Evolutionary conservation across 169 alveolate genomes (phyloP), one percentile per base, ranked within the genome.

Genomic region (Ichthyophthirius multifiliis): DNA sequence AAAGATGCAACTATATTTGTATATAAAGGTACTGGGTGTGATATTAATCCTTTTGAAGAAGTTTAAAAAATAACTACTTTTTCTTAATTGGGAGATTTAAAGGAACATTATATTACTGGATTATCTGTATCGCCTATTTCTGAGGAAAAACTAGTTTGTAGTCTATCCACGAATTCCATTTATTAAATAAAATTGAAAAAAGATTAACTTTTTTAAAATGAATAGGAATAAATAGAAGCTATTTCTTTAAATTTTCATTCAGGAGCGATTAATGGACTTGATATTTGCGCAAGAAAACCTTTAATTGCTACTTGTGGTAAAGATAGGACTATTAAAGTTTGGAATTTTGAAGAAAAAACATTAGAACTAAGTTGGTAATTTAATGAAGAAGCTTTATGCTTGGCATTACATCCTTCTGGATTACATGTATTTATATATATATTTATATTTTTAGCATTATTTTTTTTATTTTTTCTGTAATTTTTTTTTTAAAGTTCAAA

Each of bases 341-440:
- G 99, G 98, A 95, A 97, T 90, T 97, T 92, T 80, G 85, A 86
- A 39, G 93, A 94, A 79, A 92, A 88, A 84, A 89, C 91, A 23
- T 95, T 93, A 43, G 98, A 95, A 84, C 95, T 95, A 23, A 89
- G 95, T 86, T 92, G 94, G 87, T 55, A 80, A 65, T 96, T 95
- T 86, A 55, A 92, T 82, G 98, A 95, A 87, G 98, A 96, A 87
- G 96, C 97, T 20, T 94, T 83, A 74, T 84, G 96, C 63, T 93
- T 97, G 9, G 97, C 98, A 23, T 94, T 95, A 83, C 99, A 97
- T 83, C 99, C 99, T 0, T 90, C 96, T 48, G 98, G 98, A 16
- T 93, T 93, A 85, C 99, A 97, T 86, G 67, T 81, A 41, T 12
- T 1, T 32, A 10, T 31, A 12, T 64, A 18, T 4, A 30, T 3